Evolutionary conservation across 306 rosid species (phyloP).

Genomic region (Senna siamea): DNA sequence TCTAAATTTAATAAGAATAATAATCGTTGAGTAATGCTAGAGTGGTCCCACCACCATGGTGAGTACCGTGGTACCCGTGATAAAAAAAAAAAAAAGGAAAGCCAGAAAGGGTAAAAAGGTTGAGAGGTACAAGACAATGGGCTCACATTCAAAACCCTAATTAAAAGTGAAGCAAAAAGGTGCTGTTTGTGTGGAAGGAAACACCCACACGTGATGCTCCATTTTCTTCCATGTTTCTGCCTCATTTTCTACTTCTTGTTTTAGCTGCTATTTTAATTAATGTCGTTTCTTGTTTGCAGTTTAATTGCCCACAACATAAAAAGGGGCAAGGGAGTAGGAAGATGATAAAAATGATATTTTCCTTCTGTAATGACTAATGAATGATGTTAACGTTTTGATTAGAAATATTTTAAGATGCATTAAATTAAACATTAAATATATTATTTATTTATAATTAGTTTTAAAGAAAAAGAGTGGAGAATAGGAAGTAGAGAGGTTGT

Average conservation of each 20-base stretch:
- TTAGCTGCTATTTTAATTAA: not conserved
- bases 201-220: slow-evolving; percentile 48
- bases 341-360: not conserved
- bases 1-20: too few species aligned
- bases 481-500: not conserved
- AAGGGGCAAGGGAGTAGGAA: not conserved
- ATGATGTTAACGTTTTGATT: too few species aligned
- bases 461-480: too few species aligned
- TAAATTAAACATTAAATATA: too few species aligned
- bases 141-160: slow-evolving; percentile 19
- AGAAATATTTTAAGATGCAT: too few species aligned
- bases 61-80: slow-evolving; percentile 35
- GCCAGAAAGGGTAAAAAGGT: slow-evolving; percentile 4
- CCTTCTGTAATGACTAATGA: too few species aligned
- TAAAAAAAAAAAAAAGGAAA: slow-evolving; percentile 6
- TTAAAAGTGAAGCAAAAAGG: not conserved
- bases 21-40: not conserved
- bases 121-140: slow-evolving; percentile 35
- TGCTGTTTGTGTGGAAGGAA: slow-evolving; percentile 42
- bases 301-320: too few species aligned
- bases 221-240: slow-evolving; percentile 28
- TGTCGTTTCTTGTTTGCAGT: too few species aligned
- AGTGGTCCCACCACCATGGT: slow-evolving; percentile 33
- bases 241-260: not conserved
- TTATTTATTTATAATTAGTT: too few species aligned